These are phyloP conservation scores for Salix purpurea DNA, from an alignment of 345 rosid genomes.

Conservation along the genomic window DNA sequence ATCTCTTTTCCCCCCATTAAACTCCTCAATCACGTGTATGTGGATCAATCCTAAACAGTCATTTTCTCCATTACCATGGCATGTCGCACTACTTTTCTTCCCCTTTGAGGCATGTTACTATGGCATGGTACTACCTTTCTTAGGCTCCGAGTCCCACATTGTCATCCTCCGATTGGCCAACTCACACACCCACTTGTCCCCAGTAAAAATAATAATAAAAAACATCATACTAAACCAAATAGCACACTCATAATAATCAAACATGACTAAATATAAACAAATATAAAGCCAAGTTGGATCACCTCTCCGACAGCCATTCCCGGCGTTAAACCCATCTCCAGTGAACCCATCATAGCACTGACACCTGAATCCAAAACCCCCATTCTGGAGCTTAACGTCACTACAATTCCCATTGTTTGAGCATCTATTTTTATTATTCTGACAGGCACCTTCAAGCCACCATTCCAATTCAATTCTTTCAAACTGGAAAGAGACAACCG, in stretches of 20 bases:
- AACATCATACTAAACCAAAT: neutral
- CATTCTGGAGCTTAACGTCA: neutral
- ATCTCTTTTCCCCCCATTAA: neutral
- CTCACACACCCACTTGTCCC: slow-evolving; percentile 1
- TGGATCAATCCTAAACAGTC: no score
- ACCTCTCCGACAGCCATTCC: slow-evolving; percentile 63
- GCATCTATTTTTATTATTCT: slow-evolving; percentile 6
- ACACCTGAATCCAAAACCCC: slow-evolving; percentile 44
- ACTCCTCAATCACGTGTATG: neutral
- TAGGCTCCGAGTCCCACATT: neutral
- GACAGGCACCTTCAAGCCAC: slow-evolving; percentile 56
- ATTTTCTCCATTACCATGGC: no score
- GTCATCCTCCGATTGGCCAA: slow-evolving; percentile 1
- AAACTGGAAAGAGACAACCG: slow-evolving; percentile 41
- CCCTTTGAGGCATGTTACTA: no score
- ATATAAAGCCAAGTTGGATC: slow-evolving; percentile 32
- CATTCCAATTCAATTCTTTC: slow-evolving; percentile 54
- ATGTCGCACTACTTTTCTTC: no score
- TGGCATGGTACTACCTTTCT: no score
- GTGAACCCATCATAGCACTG: slow-evolving; percentile 42
- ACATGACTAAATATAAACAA: neutral
- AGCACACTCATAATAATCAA: neutral
- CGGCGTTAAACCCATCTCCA: slow-evolving; percentile 58
- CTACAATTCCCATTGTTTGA: slow-evolving; percentile 24
- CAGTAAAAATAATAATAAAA: neutral